Evolutionary conservation across 2,329 filamentous ascomycete genomes (phyloP).

Genomic region (Fusarium algeriense): DNA sequence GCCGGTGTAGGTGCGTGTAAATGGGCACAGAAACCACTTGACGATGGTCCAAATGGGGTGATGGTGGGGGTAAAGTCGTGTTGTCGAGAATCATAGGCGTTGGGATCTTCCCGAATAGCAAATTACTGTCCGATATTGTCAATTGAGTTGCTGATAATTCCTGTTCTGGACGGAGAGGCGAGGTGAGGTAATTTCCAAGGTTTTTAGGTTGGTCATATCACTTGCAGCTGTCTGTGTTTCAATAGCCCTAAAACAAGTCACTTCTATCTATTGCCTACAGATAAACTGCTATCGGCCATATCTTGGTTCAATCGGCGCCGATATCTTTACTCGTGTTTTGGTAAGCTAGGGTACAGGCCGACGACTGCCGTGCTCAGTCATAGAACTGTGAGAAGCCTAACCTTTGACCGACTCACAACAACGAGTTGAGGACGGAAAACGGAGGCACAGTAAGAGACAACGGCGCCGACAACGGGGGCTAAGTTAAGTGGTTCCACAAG

Average conservation of each 20-base stretch:
- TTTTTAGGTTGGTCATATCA: constrained; percentile 1
- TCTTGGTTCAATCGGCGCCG: constrained; percentile 5
- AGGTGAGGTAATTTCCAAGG: constrained; percentile 12
- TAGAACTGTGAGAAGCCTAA: constrained; percentile 8
- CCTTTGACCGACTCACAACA: constrained; percentile 8
- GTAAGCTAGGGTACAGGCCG: constrained; percentile 22
- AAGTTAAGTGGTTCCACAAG: constrained; percentile 27
- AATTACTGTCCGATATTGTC: constrained; percentile 28
- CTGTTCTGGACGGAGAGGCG: constrained; percentile 10
- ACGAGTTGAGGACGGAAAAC: constrained; percentile 28
- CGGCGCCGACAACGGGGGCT: constrained; percentile 40
- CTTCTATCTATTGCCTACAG: constrained; percentile 1
- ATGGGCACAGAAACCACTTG: constrained; percentile 36
- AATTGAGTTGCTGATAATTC: constrained; percentile 5
- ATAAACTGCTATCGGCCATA: constrained; percentile 9
- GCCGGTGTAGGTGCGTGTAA: constrained; percentile 25
- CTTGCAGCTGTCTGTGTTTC: constrained; percentile 5
- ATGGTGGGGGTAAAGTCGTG: constrained; percentile 48
- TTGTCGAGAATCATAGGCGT: constrained; percentile 36
- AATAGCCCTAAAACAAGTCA: constrained; percentile 31
- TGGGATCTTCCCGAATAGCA: constrained; percentile 1
- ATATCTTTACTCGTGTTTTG: background rate
- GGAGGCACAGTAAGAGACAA: constrained; percentile 27
- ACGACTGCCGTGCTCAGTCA: constrained; percentile 34
- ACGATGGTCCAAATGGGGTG: constrained; percentile 40